These are phyloP conservation scores for Pezicula neosporulosa DNA, from an alignment of 2,329 filamentous ascomycete genomes.

Conservation along the genomic window DNA sequence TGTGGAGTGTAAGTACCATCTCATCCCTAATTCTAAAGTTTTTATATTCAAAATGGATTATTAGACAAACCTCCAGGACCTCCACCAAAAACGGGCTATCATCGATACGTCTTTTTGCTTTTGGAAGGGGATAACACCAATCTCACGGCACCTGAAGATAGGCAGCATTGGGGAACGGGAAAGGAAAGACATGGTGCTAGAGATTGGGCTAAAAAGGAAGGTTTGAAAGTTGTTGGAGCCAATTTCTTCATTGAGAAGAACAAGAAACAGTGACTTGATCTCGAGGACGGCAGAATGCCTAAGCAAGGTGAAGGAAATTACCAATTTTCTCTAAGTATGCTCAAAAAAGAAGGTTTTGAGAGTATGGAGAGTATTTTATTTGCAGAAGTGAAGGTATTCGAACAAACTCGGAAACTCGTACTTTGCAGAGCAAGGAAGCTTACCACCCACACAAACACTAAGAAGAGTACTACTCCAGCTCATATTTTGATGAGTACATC, in stretches of 20 bases:
- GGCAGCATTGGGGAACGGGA: slow-evolving; percentile 53
- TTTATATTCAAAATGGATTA: slow-evolving; percentile 8
- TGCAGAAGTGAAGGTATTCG: too few relatives aligned
- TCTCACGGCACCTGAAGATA: slow-evolving; percentile 42
- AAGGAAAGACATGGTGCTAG: slow-evolving; percentile 44
- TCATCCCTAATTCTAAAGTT: background rate
- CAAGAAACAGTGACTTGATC: slow-evolving; percentile 35
- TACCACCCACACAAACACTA: too few relatives aligned
- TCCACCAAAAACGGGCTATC: slow-evolving; percentile 51
- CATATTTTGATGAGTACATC: too few relatives aligned
- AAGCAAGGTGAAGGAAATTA: background rate
- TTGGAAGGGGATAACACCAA: slow-evolving; percentile 37
- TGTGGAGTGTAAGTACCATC: slow-evolving; percentile 16
- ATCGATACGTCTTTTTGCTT: slow-evolving; percentile 54
- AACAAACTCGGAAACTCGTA: too few relatives aligned
- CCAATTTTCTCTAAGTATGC: background rate
- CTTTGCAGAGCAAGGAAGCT: too few relatives aligned
- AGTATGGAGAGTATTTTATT: too few relatives aligned
- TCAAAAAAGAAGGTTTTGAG: too few relatives aligned
- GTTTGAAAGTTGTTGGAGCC: slow-evolving; percentile 41
- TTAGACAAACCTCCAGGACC: slow-evolving; percentile 50
- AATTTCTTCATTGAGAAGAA: slow-evolving; percentile 34
- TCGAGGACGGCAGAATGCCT: background rate
- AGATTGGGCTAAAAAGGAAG: slow-evolving; percentile 46
- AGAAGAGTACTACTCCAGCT: too few relatives aligned